These are phyloP conservation scores for grape (Vitis vinifera) DNA, from an alignment of 164 flowering plant genomes.

Conservation along the genomic window ASM3070453v1 NC_081819.1:20761501-20762000, in stretches of 20 bases:
- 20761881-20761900: slow-evolving; percentile 52
- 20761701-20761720: background rate
- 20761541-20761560: no score
- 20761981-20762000: no score
- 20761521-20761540: no score
- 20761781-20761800: no score
- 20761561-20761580: no score
- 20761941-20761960: background rate
- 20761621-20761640: no score
- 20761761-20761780: no score
- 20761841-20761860: slow-evolving; percentile 37
- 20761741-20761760: no score
- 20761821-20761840: slow-evolving; percentile 7
- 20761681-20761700: slow-evolving; percentile 23
- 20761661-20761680: slow-evolving; percentile 40
- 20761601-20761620: no score
- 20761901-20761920: slow-evolving; percentile 52
- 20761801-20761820: background rate
- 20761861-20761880: slow-evolving; percentile 40
- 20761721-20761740: background rate
- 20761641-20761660: slow-evolving; percentile 21
- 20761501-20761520: no score
- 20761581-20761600: no score
- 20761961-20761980: no score
- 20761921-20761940: slow-evolving; percentile 21